phyloP scores from a whole-genome alignment of 148 eudicot genomes.

The Chenopodium quinoa region DNA sequence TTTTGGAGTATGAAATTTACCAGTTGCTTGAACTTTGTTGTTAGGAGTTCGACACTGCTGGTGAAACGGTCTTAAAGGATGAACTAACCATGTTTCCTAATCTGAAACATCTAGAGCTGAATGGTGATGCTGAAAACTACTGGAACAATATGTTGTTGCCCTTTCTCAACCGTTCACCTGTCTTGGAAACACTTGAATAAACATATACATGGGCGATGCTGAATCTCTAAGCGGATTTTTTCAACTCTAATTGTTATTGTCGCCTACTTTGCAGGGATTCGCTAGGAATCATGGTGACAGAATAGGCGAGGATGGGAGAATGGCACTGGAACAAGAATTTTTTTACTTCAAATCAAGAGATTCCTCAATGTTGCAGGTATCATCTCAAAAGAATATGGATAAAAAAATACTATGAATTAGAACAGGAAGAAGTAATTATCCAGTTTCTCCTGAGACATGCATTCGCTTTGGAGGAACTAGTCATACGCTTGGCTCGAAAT shows the following conservation, averaged over 20 bases:
- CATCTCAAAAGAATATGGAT: slow-evolving; percentile 25
- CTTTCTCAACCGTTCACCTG: not conserved
- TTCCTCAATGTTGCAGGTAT: slow-evolving; percentile 22
- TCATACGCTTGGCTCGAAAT: too few species aligned
- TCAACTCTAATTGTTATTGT: not conserved
- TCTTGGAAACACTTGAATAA: not conserved
- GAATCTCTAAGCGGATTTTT: too few species aligned
- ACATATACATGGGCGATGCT: too few species aligned
- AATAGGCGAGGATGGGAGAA: too few species aligned
- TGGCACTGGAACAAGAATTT: not conserved
- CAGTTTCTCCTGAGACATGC: too few species aligned
- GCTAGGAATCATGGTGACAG: too few species aligned
- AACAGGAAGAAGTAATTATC: slow-evolving; percentile 2
- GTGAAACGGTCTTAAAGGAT: not conserved
- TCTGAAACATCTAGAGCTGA: not conserved
- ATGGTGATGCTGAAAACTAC: not conserved
- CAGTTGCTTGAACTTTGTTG: not conserved
- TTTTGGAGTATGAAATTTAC: not conserved
- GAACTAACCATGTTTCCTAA: not conserved
- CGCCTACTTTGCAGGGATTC: slow-evolving; percentile 2
- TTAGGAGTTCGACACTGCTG: not conserved
- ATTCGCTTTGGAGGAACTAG: too few species aligned
- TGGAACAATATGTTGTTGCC: not conserved
- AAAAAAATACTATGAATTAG: not conserved
- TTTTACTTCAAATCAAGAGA: not conserved